Evolutionary conservation across 768 basidiomycete genomes (phyloP).

Genomic region (Phylloporus scabripes): DNA sequence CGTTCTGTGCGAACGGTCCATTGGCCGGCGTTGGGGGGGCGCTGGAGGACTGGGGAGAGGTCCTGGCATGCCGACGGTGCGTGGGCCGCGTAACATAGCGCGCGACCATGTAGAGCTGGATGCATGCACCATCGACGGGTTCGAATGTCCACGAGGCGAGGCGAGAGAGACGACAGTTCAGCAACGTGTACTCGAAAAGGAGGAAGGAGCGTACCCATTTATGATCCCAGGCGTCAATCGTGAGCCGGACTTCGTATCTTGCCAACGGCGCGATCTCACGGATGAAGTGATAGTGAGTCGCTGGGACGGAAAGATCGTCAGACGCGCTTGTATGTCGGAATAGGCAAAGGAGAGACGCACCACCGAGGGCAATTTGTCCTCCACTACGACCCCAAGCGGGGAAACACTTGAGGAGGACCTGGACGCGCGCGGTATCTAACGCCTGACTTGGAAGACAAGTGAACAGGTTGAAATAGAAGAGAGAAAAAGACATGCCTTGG

Average conservation of each 20-base stretch:
- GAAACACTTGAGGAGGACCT: constrained; percentile 44
- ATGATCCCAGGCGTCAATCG: constrained; percentile 61
- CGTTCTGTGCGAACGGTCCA: neutral
- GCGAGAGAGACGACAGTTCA: neutral
- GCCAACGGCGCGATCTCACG: constrained; percentile 63
- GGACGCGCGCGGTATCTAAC: constrained; percentile 46
- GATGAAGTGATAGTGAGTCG: constrained; percentile 63
- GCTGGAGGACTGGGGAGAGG: constrained; percentile 24
- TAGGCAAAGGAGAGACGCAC: constrained; percentile 7
- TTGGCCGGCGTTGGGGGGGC: constrained; percentile 20
- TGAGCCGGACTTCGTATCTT: constrained; percentile 55
- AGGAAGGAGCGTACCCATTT: constrained; percentile 63
- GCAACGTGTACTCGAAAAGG: neutral
- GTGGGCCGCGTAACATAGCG: constrained; percentile 56
- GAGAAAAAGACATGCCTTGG: constrained; percentile 44
- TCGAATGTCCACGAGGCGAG: neutral
- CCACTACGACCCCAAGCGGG: constrained; percentile 54
- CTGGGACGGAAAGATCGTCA: constrained; percentile 27
- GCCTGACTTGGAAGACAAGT: constrained; percentile 23
- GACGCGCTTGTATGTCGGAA: too few relatives aligned
- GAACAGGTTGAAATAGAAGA: neutral
- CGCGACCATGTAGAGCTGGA: constrained; percentile 55
- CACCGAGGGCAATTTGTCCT: constrained; percentile 57
- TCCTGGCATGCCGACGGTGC: constrained; percentile 12
- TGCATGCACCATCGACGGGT: neutral